These are phyloP conservation scores for Lyophyllum semitale DNA, from an alignment of 768 basidiomycete genomes.

Conservation along the genomic window DNA sequence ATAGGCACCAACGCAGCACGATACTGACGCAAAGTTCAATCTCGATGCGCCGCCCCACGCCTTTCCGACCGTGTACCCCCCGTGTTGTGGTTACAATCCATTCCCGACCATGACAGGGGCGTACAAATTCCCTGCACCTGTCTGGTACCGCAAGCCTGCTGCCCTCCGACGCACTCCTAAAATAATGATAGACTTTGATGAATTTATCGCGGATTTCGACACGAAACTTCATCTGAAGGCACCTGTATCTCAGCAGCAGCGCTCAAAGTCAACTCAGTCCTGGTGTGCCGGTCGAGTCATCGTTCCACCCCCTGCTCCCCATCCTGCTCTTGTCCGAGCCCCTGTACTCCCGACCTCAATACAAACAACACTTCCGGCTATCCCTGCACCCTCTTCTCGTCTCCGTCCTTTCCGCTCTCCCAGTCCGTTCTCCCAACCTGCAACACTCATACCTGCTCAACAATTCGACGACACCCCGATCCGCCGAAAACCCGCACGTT, in stretches of 20 bases:
- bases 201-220: constrained; percentile 19
- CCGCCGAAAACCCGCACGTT: constrained; percentile 21
- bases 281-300: constrained; percentile 28
- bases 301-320: constrained; percentile 24
- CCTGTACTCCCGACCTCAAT: neutral
- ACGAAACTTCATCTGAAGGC: constrained; percentile 25
- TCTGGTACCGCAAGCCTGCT: constrained; percentile 33
- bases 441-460: neutral
- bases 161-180: neutral
- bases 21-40: neutral
- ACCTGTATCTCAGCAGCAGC: neutral
- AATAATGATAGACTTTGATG: constrained; percentile 24
- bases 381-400: constrained; percentile 3
- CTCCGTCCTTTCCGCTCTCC: constrained; percentile 7
- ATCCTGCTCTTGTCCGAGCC: constrained; percentile 24
- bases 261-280: neutral
- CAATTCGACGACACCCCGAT: neutral
- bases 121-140: constrained; percentile 28
- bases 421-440: constrained; percentile 2
- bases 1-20: neutral
- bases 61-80: constrained; percentile 24
- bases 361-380: neutral
- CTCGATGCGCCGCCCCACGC: constrained; percentile 21
- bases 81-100: neutral
- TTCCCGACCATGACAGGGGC: constrained; percentile 10